Evolutionary conservation across 1,139 yeast species (phyloP).

Genomic region (Petasospora fabianii): DNA sequence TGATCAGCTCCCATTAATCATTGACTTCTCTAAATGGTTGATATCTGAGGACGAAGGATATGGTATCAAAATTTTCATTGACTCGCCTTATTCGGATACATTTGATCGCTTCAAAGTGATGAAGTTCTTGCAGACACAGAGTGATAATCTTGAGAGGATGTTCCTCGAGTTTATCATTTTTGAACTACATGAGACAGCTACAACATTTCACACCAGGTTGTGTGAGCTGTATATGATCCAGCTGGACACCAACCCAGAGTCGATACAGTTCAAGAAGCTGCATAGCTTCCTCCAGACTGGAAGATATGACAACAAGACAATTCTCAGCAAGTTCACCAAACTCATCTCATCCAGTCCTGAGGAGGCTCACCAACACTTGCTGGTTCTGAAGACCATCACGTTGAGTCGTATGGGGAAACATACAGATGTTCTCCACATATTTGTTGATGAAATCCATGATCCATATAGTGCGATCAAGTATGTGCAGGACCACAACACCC

Average conservation of each 20-base stretch:
- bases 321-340: slow-evolving; percentile 3
- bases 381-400: slow-evolving; percentile 52
- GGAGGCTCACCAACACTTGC: slow-evolving; percentile 26
- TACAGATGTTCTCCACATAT: slow-evolving; percentile 59
- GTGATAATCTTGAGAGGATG: slow-evolving; percentile 28
- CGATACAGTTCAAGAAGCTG: slow-evolving; percentile 12
- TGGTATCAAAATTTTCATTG: slow-evolving; percentile 60
- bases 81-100: slow-evolving; percentile 58
- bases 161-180: slow-evolving; percentile 64
- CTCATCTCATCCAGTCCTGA: background rate
- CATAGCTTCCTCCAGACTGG: slow-evolving; percentile 17
- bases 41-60: slow-evolving; percentile 38
- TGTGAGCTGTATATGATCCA: slow-evolving; percentile 49
- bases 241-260: slow-evolving; percentile 4
- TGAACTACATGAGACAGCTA: slow-evolving; percentile 40
- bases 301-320: slow-evolving; percentile 12
- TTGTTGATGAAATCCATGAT: slow-evolving; percentile 57
- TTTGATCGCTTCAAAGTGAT: slow-evolving; percentile 54
- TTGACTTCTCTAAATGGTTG: slow-evolving; percentile 58
- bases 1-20: slow-evolving; percentile 48
- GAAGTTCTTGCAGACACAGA: slow-evolving; percentile 19
- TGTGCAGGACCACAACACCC: slow-evolving; percentile 50
- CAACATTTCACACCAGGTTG: slow-evolving; percentile 49
- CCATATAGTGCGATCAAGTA: slow-evolving; percentile 56
- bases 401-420: slow-evolving; percentile 61